Percentiles rank a stretch among this genome's conserved stretches.
phyloP scores from a whole-genome alignment of 805 yeast species.

The Zygosaccharomyces kombuchaensis region DNA sequence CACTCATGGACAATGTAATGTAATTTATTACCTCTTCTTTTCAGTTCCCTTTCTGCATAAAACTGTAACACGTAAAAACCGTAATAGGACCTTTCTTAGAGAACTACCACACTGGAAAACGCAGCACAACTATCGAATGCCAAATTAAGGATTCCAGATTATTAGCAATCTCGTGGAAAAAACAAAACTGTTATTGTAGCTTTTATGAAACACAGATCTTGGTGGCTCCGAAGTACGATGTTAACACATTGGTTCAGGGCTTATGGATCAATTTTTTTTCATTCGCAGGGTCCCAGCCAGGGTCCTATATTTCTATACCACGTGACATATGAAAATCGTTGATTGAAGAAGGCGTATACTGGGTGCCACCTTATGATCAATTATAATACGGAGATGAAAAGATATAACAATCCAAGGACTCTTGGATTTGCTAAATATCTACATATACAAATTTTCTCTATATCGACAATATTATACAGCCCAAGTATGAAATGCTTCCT shows the following conservation, averaged over 20 bases:
- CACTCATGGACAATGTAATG: slow-evolving; percentile 20
- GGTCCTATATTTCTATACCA: not conserved
- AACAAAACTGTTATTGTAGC: not conserved
- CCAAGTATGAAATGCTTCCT: slow-evolving; percentile 6
- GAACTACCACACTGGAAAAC: not conserved
- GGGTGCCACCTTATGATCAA: not conserved
- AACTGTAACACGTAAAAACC: not conserved
- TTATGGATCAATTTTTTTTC: not conserved
- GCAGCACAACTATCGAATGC: not conserved
- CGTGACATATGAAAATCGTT: not conserved
- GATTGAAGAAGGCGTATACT: not conserved
- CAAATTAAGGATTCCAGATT: not conserved
- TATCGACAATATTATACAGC: slow-evolving; percentile 7
- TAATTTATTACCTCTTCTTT: not conserved
- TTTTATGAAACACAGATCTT: not conserved
- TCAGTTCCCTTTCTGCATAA: not conserved
- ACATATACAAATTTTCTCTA: not conserved
- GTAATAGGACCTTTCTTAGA: not conserved
- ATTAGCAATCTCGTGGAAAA: not conserved
- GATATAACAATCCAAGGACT: not conserved
- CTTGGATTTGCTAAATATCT: not conserved
- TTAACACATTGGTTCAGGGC: not conserved
- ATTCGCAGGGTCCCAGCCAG: not conserved
- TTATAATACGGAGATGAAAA: not conserved
- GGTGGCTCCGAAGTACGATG: not conserved